Conservation (phyloP, 2,329 filamentous ascomycete species). For the Metarhizium robertsii region DNA sequence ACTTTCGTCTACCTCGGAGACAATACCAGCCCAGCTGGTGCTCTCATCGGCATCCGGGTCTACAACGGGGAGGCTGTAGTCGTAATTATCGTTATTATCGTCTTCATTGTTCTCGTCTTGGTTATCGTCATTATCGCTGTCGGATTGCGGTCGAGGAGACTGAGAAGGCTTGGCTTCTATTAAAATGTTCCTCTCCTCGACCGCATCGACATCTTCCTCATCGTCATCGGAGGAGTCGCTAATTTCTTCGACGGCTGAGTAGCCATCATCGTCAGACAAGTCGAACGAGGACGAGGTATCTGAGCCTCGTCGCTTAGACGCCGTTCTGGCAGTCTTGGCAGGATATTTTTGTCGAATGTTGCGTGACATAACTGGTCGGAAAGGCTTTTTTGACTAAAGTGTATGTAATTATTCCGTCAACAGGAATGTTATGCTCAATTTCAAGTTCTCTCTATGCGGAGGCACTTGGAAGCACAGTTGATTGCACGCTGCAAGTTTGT, state of each 20-base stretch:
- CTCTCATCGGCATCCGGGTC: conserved; percentile 34
- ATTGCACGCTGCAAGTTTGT: not conserved
- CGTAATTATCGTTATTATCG: conserved; percentile 27
- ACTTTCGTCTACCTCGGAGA: conserved; percentile 35
- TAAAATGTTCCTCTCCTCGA: conserved; percentile 69
- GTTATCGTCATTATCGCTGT: conserved; percentile 7
- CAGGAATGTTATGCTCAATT: not conserved
- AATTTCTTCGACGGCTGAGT: conserved; percentile 70
- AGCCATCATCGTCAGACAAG: conserved; percentile 62
- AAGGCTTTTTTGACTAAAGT: not conserved
- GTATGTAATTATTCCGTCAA: not conserved
- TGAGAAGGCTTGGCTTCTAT: conserved; percentile 30
- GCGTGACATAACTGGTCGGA: conserved; percentile 35
- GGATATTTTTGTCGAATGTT: conserved; percentile 41
- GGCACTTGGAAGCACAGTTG: not conserved
- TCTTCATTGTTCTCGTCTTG: conserved; percentile 28
- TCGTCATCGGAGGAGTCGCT: conserved; percentile 70
- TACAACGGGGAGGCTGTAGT: conserved; percentile 24
- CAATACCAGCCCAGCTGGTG: conserved; percentile 47
- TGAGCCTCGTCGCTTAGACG: conserved; percentile 37
- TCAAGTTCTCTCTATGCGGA: not conserved
- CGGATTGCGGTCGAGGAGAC: conserved; percentile 41
- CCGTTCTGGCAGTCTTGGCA: conserved; percentile 31
- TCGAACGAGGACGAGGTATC: conserved; percentile 45
- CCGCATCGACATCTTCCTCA: conserved; percentile 66